These are phyloP conservation scores for Trichosporon coremiiforme DNA, from an alignment of 1,284 basidiomycete species.

Conservation along the genomic window DNA sequence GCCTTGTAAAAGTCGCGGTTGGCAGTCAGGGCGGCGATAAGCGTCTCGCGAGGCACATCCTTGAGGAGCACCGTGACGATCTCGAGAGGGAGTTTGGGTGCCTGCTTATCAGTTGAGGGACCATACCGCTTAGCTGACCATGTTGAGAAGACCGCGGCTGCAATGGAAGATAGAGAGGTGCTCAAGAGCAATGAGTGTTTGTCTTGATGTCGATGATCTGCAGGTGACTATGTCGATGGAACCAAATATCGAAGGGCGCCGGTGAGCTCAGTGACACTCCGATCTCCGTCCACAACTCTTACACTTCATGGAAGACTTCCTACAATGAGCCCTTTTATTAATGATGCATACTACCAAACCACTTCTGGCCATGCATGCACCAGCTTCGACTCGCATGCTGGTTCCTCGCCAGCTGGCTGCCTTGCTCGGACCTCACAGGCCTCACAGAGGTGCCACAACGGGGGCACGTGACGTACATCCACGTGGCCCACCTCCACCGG, in stretches of 20 bases:
- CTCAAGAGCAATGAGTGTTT: too few species aligned
- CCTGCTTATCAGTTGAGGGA: neutral
- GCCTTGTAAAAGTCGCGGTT: neutral
- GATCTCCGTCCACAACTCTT: too few species aligned
- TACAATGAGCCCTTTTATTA: too few species aligned
- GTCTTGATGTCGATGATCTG: neutral
- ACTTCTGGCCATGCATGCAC: too few species aligned
- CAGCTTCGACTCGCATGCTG: too few species aligned
- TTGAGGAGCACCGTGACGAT: neutral
- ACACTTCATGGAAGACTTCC: too few species aligned
- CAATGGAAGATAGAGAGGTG: too few species aligned
- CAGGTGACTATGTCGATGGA: neutral
- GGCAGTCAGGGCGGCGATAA: neutral
- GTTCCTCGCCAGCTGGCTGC: too few species aligned
- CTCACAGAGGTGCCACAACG: neutral
- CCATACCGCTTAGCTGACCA: rapidly evolving
- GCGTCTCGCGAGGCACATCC: neutral
- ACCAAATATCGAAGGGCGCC: neutral
- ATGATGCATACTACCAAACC: too few species aligned
- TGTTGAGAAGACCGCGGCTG: too few species aligned
- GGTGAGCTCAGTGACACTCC: too few species aligned
- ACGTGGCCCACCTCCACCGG: neutral
- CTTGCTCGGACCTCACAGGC: too few species aligned
- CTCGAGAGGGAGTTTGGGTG: neutral
- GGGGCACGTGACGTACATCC: neutral